Evolutionary conservation across 176 grass and related monocot genomes (phyloP).

Genomic region (Triticum monococcum): DNA sequence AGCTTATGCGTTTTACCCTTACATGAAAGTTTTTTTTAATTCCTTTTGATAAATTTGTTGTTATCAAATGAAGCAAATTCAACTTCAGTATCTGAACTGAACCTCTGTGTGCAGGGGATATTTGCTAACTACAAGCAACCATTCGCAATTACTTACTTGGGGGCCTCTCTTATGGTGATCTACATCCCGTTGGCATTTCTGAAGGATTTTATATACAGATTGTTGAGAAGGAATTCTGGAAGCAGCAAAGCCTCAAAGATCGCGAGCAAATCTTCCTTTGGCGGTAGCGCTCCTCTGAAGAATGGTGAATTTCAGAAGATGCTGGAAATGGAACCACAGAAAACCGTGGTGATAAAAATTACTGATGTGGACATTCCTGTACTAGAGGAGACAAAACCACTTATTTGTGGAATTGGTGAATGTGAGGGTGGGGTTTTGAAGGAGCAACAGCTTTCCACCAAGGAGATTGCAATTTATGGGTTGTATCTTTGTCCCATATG

Average conservation of each 20-base stretch:
- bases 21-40: not conserved
- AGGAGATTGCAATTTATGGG: constrained; percentile 68
- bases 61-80: not conserved
- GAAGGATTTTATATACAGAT: constrained; percentile 69
- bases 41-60: not conserved
- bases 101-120: constrained; percentile 65
- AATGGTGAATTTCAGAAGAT: constrained; percentile 60
- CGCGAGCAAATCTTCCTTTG: constrained; percentile 57
- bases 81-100: constrained; percentile 7
- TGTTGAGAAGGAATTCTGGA: constrained; percentile 48
- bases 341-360: constrained; percentile 54
- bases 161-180: constrained; percentile 89
- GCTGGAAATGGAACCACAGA: constrained; percentile 83
- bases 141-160: constrained; percentile 89
- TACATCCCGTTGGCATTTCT: constrained; percentile 85
- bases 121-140: constrained; percentile 94
- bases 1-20: not conserved
- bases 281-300: constrained; percentile 52
- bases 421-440: constrained; percentile 38
- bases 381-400: constrained; percentile 53
- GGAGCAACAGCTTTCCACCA: constrained; percentile 57
- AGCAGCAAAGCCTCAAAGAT: constrained; percentile 48
- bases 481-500: constrained; percentile 93
- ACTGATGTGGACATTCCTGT: constrained; percentile 54
- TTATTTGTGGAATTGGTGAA: constrained; percentile 54